Conservation (phyloP, 768 basidiomycete species). For the Leucocoprinus leucothites region DNA sequence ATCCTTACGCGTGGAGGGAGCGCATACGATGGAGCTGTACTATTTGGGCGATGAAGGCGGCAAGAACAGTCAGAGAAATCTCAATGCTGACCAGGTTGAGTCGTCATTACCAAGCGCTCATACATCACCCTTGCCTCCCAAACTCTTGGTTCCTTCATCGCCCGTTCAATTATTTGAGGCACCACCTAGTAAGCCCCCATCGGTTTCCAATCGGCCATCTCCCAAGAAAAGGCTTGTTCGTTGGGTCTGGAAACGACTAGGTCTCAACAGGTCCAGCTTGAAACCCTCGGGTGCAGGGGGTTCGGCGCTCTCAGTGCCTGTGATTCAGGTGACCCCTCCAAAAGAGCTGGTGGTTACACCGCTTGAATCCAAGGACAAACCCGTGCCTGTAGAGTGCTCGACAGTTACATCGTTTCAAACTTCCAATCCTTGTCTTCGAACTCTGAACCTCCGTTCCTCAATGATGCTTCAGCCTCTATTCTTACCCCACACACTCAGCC, state of each 20-base stretch:
- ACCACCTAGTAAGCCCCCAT: not conserved
- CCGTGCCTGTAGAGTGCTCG: no score
- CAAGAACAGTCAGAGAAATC: no score
- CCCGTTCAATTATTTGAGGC: no score
- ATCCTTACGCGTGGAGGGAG: not conserved
- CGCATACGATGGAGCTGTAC: not conserved
- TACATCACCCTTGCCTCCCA: no score
- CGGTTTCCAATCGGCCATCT: not conserved
- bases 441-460: not conserved
- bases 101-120: no score
- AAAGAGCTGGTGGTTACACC: no score
- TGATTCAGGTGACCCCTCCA: no score
- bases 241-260: slow-evolving; percentile 1
- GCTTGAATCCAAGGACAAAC: no score
- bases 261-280: not conserved
- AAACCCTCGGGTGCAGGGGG: no score
- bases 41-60: not conserved
- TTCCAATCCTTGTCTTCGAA: not conserved
- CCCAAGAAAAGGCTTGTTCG: not conserved
- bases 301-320: no score
- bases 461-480: slow-evolving; percentile 3
- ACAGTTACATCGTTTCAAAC: not conserved
- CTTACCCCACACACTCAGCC: slow-evolving; percentile 2
- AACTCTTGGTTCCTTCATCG: no score
- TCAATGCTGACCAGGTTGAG: no score